phyloP scores from a whole-genome alignment of 164 flowering plant genomes.

The Kalanchoe fedtschenkoi region DNA sequence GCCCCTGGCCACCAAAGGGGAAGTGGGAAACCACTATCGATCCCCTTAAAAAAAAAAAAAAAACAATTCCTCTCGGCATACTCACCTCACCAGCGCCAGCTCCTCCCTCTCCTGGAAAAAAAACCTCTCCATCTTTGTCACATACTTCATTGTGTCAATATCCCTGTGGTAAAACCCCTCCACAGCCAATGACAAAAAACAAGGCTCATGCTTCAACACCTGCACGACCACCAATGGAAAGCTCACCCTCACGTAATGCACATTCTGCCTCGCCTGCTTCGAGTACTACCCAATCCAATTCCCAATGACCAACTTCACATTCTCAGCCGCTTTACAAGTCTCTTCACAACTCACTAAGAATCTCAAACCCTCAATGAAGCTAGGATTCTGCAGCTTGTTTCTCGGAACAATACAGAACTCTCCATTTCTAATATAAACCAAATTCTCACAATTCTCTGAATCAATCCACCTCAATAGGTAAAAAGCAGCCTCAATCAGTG shows the following conservation, averaged over 20 bases:
- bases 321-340: conserved; percentile 37
- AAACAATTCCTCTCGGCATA: conserved; percentile 88
- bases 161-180: conserved; percentile 91
- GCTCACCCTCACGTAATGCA: conserved; percentile 64
- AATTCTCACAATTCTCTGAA: conserved; percentile 50
- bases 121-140: conserved; percentile 78
- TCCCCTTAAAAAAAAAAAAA: too few species aligned
- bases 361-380: conserved; percentile 31
- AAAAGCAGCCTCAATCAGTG: conserved; percentile 79
- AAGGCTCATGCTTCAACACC: conserved; percentile 73
- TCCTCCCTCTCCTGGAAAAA: conserved; percentile 44
- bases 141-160: conserved; percentile 77
- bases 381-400: conserved; percentile 25
- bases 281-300: conserved; percentile 49
- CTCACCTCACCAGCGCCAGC: conserved; percentile 43
- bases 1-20: too few species aligned
- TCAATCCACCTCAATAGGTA: conserved; percentile 77
- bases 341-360: conserved; percentile 16
- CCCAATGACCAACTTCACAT: conserved; percentile 44
- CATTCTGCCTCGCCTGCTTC: conserved; percentile 41
- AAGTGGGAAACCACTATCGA: too few species aligned
- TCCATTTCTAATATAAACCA: conserved; percentile 61
- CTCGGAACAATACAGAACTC: conserved; percentile 53
- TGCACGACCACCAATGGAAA: conserved; percentile 74
- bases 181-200: conserved; percentile 72